These are phyloP conservation scores for Blastobotrys americana DNA, from an alignment of 805 yeast species.

Conservation along the genomic window DNA sequence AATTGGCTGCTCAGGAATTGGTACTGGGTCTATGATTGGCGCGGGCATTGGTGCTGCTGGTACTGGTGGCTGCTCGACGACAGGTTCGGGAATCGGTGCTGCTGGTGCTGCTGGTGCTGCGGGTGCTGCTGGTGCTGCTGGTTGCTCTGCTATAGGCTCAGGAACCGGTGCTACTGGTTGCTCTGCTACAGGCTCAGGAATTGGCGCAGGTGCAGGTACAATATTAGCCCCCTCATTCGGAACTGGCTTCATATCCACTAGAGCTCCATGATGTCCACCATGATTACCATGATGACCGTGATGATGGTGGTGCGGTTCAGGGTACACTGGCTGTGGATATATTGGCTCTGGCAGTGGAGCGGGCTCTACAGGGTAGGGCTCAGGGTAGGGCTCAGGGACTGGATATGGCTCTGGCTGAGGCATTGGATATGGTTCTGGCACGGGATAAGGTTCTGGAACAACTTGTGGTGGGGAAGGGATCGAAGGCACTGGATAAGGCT, in stretches of 20 bases:
- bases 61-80: background rate
- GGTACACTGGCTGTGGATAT: background rate
- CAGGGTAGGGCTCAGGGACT: background rate
- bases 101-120: background rate
- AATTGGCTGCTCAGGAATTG: background rate
- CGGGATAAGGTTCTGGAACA: background rate
- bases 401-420: background rate
- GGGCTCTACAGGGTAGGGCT: background rate
- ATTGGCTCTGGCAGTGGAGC: background rate
- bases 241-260: background rate
- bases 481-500: too few relatives aligned
- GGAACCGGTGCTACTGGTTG: background rate
- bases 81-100: background rate
- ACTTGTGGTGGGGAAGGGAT: background rate
- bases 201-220: background rate
- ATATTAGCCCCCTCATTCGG: background rate
- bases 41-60: background rate
- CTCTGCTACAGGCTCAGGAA: background rate
- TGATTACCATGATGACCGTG: background rate
- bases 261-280: background rate
- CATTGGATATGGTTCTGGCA: background rate
- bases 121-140: too few relatives aligned
- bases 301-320: background rate
- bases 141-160: background rate
- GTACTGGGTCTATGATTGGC: background rate